Base-by-base conservation (phyloP, 768 basidiomycete species). In the Holtermannia corniformis region DNA sequence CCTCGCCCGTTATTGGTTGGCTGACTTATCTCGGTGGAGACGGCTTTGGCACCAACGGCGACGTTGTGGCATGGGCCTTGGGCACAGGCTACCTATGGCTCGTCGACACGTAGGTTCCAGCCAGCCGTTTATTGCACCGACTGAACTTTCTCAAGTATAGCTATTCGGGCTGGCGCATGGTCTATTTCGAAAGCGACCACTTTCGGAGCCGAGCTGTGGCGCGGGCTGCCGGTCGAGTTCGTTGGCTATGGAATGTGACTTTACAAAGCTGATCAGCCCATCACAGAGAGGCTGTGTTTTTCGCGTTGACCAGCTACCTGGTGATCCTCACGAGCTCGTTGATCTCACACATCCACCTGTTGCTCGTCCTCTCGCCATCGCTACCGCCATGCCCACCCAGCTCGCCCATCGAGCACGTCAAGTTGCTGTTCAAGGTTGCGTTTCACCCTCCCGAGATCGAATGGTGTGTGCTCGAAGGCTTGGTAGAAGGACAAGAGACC, bases 301-400 rank as follows among this genome's bases (percentile, higher is more conserved):
- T 69, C 55, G 49, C 63, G 44, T 58, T 71, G 16, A 64, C 64
- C 3, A 57, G 64, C 1, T 56, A 69, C 51, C 64, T 71, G 3
- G 52, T 67, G 41, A 55, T 69, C 50, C 57, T 67, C 22, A 50
- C 67, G 4, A 51, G 60, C 1, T 64, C 62, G 3, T 52, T 71
- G 7, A 62, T 69, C 14, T 61, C 65, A 1, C 70, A 72, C 21
- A 75, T 82, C 50, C 79, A 84, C 32, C 75, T 75, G 47, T 67
- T 87, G 37, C 74, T 86, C 49, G 78, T 90, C 43, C 68, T 85
- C 56, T 72, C 86, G 19, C 82, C 92, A 20, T 86, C 45, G n/a
- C 46, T 62, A 22, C 59, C 64, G 3, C 62, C 64, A 10, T 71
- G 67, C 54, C 70, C 70, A 20, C 67, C 70, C 0, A 22, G 22